phyloP scores from a whole-genome alignment of 306 rosid genomes.

The Sechiopsis laciniata region DNA sequence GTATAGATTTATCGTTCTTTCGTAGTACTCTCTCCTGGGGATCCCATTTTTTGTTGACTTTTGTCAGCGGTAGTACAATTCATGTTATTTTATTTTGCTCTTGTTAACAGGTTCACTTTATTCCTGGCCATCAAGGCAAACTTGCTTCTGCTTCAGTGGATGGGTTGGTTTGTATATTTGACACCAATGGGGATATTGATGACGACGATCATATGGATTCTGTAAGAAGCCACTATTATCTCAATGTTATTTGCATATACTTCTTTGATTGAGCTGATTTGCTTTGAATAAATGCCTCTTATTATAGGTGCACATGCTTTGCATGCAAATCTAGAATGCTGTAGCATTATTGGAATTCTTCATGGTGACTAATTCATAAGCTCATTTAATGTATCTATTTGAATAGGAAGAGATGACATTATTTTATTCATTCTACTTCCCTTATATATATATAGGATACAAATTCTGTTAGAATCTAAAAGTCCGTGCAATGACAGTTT shows the following conservation, averaged over 20 bases:
- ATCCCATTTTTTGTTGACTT: not conserved
- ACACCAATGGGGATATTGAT: conserved; percentile 65
- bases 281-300: not conserved
- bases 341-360: conserved; percentile 5
- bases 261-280: not conserved
- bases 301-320: not conserved
- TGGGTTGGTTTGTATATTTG: conserved; percentile 87
- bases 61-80: not conserved
- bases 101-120: conserved; percentile 67
- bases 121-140: conserved; percentile 62
- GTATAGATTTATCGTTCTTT: not conserved
- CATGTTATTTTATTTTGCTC: conserved; percentile 12
- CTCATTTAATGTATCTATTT: not conserved
- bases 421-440: not conserved
- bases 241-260: not conserved
- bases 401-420: not conserved
- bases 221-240: conserved; percentile 36
- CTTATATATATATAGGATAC: not conserved
- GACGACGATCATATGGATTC: conserved; percentile 86
- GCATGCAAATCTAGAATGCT: not conserved
- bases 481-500: not conserved
- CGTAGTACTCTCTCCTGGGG: not conserved
- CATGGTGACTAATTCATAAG: not conserved
- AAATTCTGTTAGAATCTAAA: not conserved
- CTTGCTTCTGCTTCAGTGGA: conserved; percentile 89